Evolutionary conservation across 75 land plant genomes (phyloP), one percentile per base, ranked within the genome.

Genomic region (Isoetes taiwanensis): DNA sequence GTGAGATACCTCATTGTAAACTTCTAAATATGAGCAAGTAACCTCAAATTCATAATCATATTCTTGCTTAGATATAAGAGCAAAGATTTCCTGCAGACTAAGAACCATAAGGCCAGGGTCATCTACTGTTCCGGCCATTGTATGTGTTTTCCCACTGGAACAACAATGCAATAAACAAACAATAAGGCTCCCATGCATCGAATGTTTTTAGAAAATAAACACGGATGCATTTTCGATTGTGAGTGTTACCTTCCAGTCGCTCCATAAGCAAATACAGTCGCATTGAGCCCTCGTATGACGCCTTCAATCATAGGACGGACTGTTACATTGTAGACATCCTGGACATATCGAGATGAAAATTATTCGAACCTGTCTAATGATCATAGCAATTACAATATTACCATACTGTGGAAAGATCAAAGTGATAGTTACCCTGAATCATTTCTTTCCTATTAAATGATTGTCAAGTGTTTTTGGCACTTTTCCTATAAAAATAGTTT

Each of bases 71-170:
- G 77, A 54, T 23, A 90, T 82, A 5, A 78, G 81, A 59, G 78
- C 79, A 70, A 90, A 90, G 52, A 90, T 76, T 11, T 78, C 72
- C 59, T 75, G 81, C 72, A 90, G 69, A 57, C 97, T 86, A 35
- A 85, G 79, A 53, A 90, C 93, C 97, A 90, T 90, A 20, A 90
- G 80, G 38, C 97, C 97, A 60, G 93, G 97, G 65, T 90, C 97
- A 56, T 74, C 71, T 29, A 59, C 63, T 10, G 86, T 85, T 43
- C 97, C 97, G 61, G 89, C 97, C 97, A 90, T 85, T 1, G 97
- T 90, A 46, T 90, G 84, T 41, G 97, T 90, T 69, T 90, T 90
- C 25, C 97, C 97, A 78, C 97, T 90, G 80, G 6, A 8, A 27
- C 24, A 25, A 16, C 2, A 12, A 25, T 4, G 52, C 28, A 16